Percentiles rank a stretch among this genome's conserved stretches.
Conservation (phyloP, 1,284 basidiomycete species). For the Schizopora paradoxa region DNA sequence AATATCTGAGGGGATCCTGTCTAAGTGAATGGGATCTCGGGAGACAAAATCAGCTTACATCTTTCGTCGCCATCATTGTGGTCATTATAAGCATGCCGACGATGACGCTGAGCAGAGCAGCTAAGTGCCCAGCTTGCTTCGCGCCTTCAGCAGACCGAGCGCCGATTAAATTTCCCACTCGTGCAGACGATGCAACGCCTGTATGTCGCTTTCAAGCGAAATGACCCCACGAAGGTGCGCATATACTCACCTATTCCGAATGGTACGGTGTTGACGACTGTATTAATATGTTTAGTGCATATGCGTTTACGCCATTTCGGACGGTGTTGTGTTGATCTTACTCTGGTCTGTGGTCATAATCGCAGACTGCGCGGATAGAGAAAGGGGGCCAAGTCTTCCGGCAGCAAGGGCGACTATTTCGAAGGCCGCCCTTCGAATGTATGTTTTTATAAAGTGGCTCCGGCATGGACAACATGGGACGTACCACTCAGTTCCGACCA, state of each 20-base stretch:
- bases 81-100: constrained; percentile 56
- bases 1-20: constrained; percentile 37
- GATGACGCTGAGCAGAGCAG: constrained; percentile 57
- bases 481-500: constrained; percentile 77
- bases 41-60: constrained; percentile 34
- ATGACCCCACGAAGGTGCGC: background rate
- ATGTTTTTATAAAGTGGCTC: background rate
- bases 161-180: constrained; percentile 71
- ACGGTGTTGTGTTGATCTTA: constrained; percentile 26
- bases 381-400: constrained; percentile 56
- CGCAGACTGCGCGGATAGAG: constrained; percentile 70
- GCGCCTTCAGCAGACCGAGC: constrained; percentile 48
- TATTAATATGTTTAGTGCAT: constrained; percentile 15
- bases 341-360: constrained; percentile 83
- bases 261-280: constrained; percentile 62
- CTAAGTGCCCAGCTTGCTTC: constrained; percentile 54
- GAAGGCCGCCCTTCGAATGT: constrained; percentile 59
- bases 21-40: constrained; percentile 6
- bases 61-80: constrained; percentile 48
- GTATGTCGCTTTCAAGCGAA: constrained; percentile 3
- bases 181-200: constrained; percentile 64
- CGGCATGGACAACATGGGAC: constrained; percentile 17
- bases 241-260: constrained; percentile 51
- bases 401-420: constrained; percentile 78
- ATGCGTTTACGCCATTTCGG: background rate